Conservation (phyloP, 192 early-diverging fungal genomes). For the Coemansia reversa region DNA sequence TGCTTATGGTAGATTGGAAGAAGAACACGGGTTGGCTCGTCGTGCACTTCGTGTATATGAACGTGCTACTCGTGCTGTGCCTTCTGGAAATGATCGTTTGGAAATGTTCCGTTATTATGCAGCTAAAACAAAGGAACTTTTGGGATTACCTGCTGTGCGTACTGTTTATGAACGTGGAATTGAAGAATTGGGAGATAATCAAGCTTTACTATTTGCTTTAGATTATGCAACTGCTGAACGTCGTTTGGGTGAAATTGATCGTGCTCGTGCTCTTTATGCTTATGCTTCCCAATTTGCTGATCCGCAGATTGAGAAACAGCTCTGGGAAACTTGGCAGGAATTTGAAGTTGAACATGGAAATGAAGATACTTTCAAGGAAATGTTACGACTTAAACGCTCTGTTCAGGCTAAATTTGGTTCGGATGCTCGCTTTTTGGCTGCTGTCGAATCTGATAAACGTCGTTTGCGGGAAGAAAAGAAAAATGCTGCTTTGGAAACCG, state of each 20-base stretch:
- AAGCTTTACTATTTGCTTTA: slow-evolving; percentile 73
- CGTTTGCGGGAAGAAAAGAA: neutral
- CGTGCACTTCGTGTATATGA: slow-evolving; percentile 95
- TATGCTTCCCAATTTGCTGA: slow-evolving; percentile 88
- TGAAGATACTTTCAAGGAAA: slow-evolving; percentile 98
- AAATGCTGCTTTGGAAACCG: neutral
- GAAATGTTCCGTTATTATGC: slow-evolving; percentile 90
- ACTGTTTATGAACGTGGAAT: slow-evolving; percentile 94
- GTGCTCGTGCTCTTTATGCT: slow-evolving; percentile 83
- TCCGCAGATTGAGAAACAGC: slow-evolving; percentile 70
- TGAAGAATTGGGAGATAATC: slow-evolving; percentile 77
- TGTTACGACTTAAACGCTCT: slow-evolving; percentile 90
- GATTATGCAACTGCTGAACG: slow-evolving; percentile 87
- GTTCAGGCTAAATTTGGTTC: slow-evolving; percentile 83
- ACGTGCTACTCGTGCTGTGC: slow-evolving; percentile 80
- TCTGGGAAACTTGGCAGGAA: slow-evolving; percentile 92
- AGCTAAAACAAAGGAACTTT: slow-evolving; percentile 79
- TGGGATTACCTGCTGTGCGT: slow-evolving; percentile 83
- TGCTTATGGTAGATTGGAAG: slow-evolving; percentile 90
- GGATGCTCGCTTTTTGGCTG: slow-evolving; percentile 66
- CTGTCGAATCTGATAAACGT: slow-evolving; percentile 17
- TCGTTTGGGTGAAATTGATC: slow-evolving; percentile 90
- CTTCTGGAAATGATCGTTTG: slow-evolving; percentile 64
- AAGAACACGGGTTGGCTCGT: slow-evolving; percentile 84
- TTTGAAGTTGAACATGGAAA: slow-evolving; percentile 98